Evolutionary conservation across 1,284 basidiomycete genomes (phyloP).

Genomic region (Cerrena zonata): DNA sequence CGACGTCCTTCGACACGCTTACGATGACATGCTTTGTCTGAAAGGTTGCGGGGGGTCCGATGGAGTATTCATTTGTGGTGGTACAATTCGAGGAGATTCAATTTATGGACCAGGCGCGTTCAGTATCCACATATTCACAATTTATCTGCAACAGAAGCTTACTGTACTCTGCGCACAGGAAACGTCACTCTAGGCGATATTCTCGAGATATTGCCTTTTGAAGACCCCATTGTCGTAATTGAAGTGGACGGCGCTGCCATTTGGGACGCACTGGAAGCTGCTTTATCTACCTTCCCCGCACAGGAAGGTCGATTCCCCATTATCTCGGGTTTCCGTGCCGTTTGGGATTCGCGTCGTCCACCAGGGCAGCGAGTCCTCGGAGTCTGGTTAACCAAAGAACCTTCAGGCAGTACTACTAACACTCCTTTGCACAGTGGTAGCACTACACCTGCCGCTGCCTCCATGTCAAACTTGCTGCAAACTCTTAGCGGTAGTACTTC

Average conservation of each 20-base stretch:
- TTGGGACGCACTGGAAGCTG: slow-evolving; percentile 78
- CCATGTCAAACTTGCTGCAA: slow-evolving; percentile 18
- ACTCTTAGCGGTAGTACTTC: slow-evolving; percentile 10
- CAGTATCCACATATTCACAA: neutral
- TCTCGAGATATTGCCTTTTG: slow-evolving; percentile 84
- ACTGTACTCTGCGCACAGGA: slow-evolving; percentile 42
- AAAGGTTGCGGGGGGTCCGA: slow-evolving; percentile 64
- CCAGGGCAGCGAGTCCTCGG: slow-evolving; percentile 70
- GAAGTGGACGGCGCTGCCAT: slow-evolving; percentile 78
- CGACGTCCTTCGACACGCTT: slow-evolving; percentile 80
- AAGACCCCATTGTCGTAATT: slow-evolving; percentile 79
- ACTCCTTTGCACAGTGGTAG: slow-evolving; percentile 33
- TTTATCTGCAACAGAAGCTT: neutral
- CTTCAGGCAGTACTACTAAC: slow-evolving; percentile 34
- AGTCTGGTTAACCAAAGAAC: slow-evolving; percentile 59
- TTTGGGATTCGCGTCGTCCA: slow-evolving; percentile 77
- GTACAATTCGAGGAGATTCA: slow-evolving; percentile 82
- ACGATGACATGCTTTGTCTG: slow-evolving; percentile 71
- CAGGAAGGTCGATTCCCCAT: slow-evolving; percentile 93
- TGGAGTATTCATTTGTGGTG: slow-evolving; percentile 79
- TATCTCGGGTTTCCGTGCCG: slow-evolving; percentile 78
- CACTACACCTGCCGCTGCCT: slow-evolving; percentile 33
- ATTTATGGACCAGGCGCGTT: slow-evolving; percentile 73
- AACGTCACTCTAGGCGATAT: slow-evolving; percentile 78
- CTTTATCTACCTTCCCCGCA: slow-evolving; percentile 76